These are phyloP conservation scores for Medicago arabica DNA, from an alignment of 306 rosid genomes.

Conservation along the genomic window DNA sequence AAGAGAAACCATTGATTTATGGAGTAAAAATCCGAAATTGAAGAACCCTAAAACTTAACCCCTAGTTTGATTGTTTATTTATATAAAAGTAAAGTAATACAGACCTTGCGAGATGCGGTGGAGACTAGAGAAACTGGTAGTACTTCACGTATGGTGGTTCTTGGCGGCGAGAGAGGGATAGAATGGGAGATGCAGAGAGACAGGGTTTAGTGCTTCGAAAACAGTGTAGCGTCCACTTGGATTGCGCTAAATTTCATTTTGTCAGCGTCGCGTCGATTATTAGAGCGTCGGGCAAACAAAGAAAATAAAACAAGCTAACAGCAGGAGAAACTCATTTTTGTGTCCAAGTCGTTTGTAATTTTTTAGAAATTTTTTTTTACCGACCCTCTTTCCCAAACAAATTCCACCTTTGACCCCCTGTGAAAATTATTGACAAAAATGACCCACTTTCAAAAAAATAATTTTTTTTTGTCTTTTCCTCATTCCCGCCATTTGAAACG, in stretches of 20 bases:
- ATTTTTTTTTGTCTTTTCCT: no score
- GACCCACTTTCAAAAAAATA: no score
- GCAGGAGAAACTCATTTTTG: no score
- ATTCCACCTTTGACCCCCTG: no score
- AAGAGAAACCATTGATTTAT: neutral
- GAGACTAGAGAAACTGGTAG: neutral
- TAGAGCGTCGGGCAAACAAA: neutral
- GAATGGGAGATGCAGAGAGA: neutral
- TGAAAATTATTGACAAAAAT: no score
- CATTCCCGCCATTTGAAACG: no score
- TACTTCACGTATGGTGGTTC: neutral
- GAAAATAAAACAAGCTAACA: no score
- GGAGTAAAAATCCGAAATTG: neutral
- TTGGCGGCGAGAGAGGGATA: neutral
- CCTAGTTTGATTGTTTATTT: neutral
- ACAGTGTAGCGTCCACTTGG: neutral
- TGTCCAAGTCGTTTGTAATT: no score
- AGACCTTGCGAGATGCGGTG: neutral
- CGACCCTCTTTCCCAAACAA: no score
- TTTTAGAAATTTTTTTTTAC: no score
- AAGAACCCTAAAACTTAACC: neutral
- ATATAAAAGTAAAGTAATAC: neutral
- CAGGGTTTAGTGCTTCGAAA: neutral
- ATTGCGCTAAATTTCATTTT: neutral
- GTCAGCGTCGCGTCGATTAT: neutral